Evolutionary conservation across 768 basidiomycete species (phyloP).

Genomic region (Auricularia auricula-judae): DNA sequence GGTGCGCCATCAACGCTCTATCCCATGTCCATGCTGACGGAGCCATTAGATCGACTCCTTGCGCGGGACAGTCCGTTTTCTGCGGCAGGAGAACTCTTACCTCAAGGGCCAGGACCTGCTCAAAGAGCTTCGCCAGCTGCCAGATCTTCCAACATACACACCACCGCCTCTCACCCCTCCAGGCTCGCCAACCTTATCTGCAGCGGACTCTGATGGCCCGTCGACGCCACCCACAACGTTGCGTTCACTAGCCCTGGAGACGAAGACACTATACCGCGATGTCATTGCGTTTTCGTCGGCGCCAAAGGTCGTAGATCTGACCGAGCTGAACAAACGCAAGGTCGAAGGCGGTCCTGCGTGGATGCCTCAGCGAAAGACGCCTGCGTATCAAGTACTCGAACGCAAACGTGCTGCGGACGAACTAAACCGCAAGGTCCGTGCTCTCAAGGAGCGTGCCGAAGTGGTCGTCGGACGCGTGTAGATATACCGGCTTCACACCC

Average conservation of each 20-base stretch:
- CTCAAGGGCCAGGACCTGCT: constrained; percentile 89
- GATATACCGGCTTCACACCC: not conserved
- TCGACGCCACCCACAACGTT: constrained; percentile 35
- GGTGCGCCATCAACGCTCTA: constrained; percentile 27
- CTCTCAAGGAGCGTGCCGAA: constrained; percentile 56
- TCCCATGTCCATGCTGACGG: not conserved
- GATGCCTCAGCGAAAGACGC: constrained; percentile 71
- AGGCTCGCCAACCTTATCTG: constrained; percentile 51
- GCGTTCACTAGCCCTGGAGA: constrained; percentile 66
- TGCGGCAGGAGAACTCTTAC: constrained; percentile 89
- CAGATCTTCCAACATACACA: constrained; percentile 35
- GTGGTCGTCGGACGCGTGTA: constrained; percentile 16
- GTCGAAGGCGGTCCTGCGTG: constrained; percentile 43
- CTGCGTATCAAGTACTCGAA: constrained; percentile 72
- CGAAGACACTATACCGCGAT: constrained; percentile 79
- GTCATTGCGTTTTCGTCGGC: constrained; percentile 78
- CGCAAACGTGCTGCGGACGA: constrained; percentile 66
- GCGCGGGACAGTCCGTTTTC: constrained; percentile 82
- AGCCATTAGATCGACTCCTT: constrained; percentile 66
- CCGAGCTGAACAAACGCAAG: constrained; percentile 22
- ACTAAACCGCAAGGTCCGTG: constrained; percentile 56
- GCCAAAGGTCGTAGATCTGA: constrained; percentile 79
- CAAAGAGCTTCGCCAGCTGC: constrained; percentile 66
- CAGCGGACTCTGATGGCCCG: constrained; percentile 44
- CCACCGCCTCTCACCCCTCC: constrained; percentile 24